A percentile compares a stretch with the other conserved stretches of the same genome.
phyloP scores from a whole-genome alignment of 2,329 filamentous ascomycete species.

The Ophiostoma angusticollis region DNA sequence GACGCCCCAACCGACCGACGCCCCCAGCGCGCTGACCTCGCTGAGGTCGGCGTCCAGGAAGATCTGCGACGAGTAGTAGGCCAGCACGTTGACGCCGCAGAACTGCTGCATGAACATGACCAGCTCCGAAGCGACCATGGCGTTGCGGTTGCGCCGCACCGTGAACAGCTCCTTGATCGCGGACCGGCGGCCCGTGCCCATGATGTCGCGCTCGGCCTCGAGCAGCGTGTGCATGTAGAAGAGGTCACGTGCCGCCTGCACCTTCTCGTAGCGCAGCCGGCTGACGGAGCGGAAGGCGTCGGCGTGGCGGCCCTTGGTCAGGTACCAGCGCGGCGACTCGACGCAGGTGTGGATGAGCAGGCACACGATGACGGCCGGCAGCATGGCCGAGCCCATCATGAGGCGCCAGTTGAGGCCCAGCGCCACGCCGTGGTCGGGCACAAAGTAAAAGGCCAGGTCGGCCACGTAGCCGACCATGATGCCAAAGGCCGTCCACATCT shows the following conservation, averaged over 20 bases:
- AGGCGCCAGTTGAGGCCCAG: constrained; percentile 51
- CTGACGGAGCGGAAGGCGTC: constrained; percentile 36
- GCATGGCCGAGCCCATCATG: constrained; percentile 54
- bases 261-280: constrained; percentile 34
- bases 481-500: constrained; percentile 30
- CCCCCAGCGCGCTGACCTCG: constrained; percentile 38
- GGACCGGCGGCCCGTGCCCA: constrained; percentile 34
- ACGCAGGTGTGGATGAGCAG: constrained; percentile 27
- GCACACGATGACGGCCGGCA: constrained; percentile 46
- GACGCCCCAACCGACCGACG: constrained; percentile 50
- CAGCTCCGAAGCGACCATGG: constrained; percentile 45
- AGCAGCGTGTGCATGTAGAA: constrained; percentile 46
- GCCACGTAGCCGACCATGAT: constrained; percentile 47
- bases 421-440: constrained; percentile 37
- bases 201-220: constrained; percentile 39
- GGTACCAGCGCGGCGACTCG: constrained; percentile 28
- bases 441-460: constrained; percentile 48
- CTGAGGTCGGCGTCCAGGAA: constrained; percentile 43
- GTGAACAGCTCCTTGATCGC: constrained; percentile 45
- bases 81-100: constrained; percentile 31
- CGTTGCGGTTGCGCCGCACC: constrained; percentile 49
- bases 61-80: constrained; percentile 49
- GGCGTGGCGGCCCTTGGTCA: constrained; percentile 32
- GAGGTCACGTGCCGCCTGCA: constrained; percentile 42
- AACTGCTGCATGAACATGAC: constrained; percentile 57